Evolutionary conservation across 257 asterid species (phyloP).

Genomic region (Mitragyna speciosa): DNA sequence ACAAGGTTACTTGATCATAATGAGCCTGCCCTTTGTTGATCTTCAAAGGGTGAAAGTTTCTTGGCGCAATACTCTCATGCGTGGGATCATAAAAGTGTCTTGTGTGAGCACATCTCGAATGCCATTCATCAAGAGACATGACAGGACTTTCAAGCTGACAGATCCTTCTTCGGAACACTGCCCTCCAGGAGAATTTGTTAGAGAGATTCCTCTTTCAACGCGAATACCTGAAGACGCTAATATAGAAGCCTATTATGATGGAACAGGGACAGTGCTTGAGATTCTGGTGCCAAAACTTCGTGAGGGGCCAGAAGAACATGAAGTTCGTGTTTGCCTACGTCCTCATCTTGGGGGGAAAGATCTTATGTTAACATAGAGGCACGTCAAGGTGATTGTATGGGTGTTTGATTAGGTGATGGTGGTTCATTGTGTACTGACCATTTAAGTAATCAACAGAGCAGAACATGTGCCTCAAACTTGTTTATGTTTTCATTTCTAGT

Average conservation of each 20-base stretch:
- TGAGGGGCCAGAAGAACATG: constrained; percentile 84
- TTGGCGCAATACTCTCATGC: constrained; percentile 77
- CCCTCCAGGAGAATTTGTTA: constrained; percentile 86
- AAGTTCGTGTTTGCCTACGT: constrained; percentile 86
- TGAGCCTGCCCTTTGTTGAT: constrained; percentile 88
- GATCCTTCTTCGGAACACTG: constrained; percentile 79
- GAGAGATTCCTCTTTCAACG: constrained; percentile 80
- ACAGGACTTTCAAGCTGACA: constrained; percentile 74
- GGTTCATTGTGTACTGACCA: constrained; percentile 20
- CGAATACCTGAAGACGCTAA: constrained; percentile 91
- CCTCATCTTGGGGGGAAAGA: constrained; percentile 67
- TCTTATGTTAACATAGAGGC: constrained; percentile 62
- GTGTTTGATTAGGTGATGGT: constrained; percentile 14
- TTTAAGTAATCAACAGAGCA: constrained; percentile 5
- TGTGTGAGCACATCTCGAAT: constrained; percentile 71
- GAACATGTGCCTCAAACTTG: background rate
- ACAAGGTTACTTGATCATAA: constrained; percentile 57
- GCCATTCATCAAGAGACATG: constrained; percentile 70
- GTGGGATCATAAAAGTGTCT: constrained; percentile 74
- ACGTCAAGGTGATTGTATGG: constrained; percentile 13
- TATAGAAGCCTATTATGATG: constrained; percentile 81
- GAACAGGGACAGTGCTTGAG: constrained; percentile 77
- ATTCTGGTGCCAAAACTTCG: constrained; percentile 81
- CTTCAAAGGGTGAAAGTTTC: constrained; percentile 85
- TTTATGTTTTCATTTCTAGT: background rate